Base-by-base conservation (phyloP, 179 eudicot species). In the Beta lomatogona region DNA sequence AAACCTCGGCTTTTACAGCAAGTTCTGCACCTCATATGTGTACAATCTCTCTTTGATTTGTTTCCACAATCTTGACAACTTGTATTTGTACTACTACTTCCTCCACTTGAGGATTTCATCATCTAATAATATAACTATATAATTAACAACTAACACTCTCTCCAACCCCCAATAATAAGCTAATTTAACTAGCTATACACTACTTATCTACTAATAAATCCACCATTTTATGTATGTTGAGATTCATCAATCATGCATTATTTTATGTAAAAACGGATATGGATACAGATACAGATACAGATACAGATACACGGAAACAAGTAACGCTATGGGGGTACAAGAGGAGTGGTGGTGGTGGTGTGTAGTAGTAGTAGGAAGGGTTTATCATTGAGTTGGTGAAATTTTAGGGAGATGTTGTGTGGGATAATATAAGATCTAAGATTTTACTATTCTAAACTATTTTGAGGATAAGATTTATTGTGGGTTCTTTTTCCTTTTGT, bases 1-100 rank as follows among this genome's bases (percentile, higher is more conserved):
- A 90, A 85, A 50, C 94, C 94, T 70, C 94, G 86, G 71, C 88
- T 89, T 82, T 88, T 91, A 25, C 97, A 92, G 31, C 97, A 92
- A 63, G 92, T 91, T 53, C 97, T 84, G 53, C 97, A 92, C 71
- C 97, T 85, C 81, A 59, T 59, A 45, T 92, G 89, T 1, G 45
- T 67, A 57, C 97, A 92, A 53, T 91, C 94, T 53, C 86, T 89
- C 85, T 92, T 92, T 15, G 97, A 89, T 79, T 89, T 88, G 81
- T 88, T 88, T 0, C 90, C 90, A 82, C 90, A 88, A 31, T 88
- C 90, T 77, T 84, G 86, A 31, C 90, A 88, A 8, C 83, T 79
- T 58, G 82, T 77, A 10, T 52, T 78, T 16, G 55, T 77, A 19
- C 25, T 41, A 50, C 72, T 73, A 25, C 69, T 73, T 4, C 55